phyloP scores from a whole-genome alignment of 2,329 filamentous ascomycete species.

The Botrytis tulipae region DNA sequence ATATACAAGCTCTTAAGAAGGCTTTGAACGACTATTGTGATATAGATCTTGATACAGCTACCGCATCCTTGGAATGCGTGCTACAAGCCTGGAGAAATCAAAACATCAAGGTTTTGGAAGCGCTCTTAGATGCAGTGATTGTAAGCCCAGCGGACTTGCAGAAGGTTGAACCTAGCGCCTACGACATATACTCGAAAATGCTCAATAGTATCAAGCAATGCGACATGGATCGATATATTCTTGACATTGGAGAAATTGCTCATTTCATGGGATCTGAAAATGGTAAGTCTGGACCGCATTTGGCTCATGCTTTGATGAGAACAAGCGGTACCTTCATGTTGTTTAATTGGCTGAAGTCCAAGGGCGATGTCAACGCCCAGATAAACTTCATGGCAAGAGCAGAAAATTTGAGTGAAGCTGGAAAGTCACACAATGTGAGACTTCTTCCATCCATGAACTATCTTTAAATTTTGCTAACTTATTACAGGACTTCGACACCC shows the following conservation, averaged over 20 bases:
- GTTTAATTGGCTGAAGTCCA: slow-evolving; percentile 6
- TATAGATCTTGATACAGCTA: slow-evolving; percentile 20
- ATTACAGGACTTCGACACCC: slow-evolving; percentile 60
- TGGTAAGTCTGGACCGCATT: slow-evolving; percentile 31
- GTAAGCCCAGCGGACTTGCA: neutral
- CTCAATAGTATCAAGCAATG: slow-evolving; percentile 8
- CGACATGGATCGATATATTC: slow-evolving; percentile 14
- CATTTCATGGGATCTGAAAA: slow-evolving; percentile 1
- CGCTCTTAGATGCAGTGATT: neutral
- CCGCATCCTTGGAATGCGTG: slow-evolving; percentile 23
- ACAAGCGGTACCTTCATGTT: slow-evolving; percentile 42
- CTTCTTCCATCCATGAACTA: neutral
- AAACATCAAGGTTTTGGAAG: neutral
- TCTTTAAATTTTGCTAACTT: slow-evolving; percentile 15
- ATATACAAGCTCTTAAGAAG: slow-evolving; percentile 17
- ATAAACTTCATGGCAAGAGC: slow-evolving; percentile 46
- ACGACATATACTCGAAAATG: slow-evolving; percentile 4
- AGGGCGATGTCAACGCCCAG: slow-evolving; percentile 13
- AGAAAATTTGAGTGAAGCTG: slow-evolving; percentile 49
- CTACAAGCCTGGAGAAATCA: slow-evolving; percentile 21
- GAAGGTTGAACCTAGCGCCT: neutral
- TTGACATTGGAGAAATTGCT: slow-evolving; percentile 14
- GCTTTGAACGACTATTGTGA: slow-evolving; percentile 2
- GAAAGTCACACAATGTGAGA: slow-evolving; percentile 49
- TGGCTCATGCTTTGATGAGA: slow-evolving; percentile 51